These are phyloP conservation scores for Microcyclosporella mali DNA, from an alignment of 2,329 filamentous ascomycete species.

Conservation along the genomic window DNA sequence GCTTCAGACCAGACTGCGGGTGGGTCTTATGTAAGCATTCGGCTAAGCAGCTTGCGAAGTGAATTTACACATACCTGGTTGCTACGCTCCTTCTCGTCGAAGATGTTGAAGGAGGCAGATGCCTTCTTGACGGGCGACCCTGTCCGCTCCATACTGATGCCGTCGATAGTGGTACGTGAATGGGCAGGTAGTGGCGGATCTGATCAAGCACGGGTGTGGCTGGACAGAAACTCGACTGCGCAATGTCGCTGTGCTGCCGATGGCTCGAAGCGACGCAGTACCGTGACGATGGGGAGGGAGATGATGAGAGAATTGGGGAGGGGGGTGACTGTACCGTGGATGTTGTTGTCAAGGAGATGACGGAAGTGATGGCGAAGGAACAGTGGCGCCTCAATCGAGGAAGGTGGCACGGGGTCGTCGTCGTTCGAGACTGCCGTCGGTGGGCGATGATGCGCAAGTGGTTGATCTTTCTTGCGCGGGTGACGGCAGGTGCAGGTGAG, in stretches of 20 bases:
- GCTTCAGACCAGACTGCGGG: slow-evolving; percentile 18
- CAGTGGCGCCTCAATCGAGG: not conserved
- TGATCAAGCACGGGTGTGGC: not conserved
- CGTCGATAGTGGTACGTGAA: not conserved
- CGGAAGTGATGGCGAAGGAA: not conserved
- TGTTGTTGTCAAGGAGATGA: slow-evolving; percentile 1
- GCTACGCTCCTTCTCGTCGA: slow-evolving; percentile 17
- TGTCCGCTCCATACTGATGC: slow-evolving; percentile 20
- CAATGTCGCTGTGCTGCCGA: slow-evolving; percentile 4
- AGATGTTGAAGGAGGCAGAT: slow-evolving; percentile 18
- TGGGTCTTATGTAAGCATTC: slow-evolving; percentile 12
- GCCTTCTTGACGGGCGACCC: slow-evolving; percentile 20
- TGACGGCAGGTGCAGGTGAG: not conserved
- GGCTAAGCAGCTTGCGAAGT: slow-evolving; percentile 5
- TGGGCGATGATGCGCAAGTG: too few species aligned
- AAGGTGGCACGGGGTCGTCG: slow-evolving; percentile 2
- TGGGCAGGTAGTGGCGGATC: too few species aligned
- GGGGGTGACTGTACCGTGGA: too few species aligned
- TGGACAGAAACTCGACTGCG: slow-evolving; percentile 2
- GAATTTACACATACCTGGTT: slow-evolving; percentile 15
- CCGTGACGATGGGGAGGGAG: not conserved
- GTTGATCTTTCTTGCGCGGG: not conserved
- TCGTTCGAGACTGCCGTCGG: not conserved
- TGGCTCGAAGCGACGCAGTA: slow-evolving; percentile 1
- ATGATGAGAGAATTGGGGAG: not conserved